Conservation (phyloP, 164 flowering plant species). For the Taxillus chinensis region DNA sequence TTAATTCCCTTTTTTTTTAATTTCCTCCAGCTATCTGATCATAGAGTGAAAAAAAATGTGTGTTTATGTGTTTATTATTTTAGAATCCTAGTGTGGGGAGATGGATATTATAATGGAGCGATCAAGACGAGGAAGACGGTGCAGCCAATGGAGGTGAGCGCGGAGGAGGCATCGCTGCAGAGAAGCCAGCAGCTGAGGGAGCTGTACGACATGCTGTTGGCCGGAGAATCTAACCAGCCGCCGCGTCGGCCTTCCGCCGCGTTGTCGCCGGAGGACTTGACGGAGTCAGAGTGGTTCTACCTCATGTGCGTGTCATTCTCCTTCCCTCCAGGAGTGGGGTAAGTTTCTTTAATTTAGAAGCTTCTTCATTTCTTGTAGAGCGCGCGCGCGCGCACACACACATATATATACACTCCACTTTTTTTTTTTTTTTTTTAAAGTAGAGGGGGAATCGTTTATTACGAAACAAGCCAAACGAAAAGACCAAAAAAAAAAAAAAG, state of each 20-base stretch:
- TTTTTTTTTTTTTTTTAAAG: no score
- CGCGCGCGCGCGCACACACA: no score
- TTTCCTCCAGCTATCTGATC: not conserved
- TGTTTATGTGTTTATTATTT: not conserved
- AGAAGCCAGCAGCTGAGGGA: slow-evolving; percentile 90
- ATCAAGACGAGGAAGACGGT: slow-evolving; percentile 94
- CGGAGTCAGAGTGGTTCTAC: slow-evolving; percentile 96
- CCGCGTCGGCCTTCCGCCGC: slow-evolving; percentile 69
- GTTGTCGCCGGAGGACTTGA: slow-evolving; percentile 89
- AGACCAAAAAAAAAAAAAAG: no score
- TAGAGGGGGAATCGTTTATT: no score
- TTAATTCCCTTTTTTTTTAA: not conserved
- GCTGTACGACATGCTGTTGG: slow-evolving; percentile 71
- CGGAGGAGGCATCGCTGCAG: slow-evolving; percentile 79
- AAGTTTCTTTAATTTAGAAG: slow-evolving; percentile 11
- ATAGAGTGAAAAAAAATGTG: not conserved
- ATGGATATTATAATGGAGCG: slow-evolving; percentile 94
- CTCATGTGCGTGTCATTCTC: slow-evolving; percentile 96
- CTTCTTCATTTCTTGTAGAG: no score
- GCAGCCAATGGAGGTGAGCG: slow-evolving; percentile 77
- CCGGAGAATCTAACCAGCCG: slow-evolving; percentile 65
- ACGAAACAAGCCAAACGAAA: no score
- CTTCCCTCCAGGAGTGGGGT: slow-evolving; percentile 79
- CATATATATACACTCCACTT: no score
- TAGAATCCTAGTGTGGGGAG: slow-evolving; percentile 78